Conservation (phyloP, 176 grass and related monocot genomes). For the Musa itinerans region DNA sequence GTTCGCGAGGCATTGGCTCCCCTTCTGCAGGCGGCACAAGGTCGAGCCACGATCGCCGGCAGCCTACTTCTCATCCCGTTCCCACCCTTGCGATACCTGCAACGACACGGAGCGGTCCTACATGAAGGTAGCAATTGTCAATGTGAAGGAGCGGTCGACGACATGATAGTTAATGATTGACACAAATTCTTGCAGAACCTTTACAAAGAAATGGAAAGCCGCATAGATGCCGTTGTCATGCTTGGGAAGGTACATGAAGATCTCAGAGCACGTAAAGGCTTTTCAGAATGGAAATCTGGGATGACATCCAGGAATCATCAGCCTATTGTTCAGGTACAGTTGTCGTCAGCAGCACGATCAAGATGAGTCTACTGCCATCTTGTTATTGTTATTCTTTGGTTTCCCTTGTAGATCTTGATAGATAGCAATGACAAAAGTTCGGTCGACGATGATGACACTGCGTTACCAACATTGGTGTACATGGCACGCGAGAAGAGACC, state of each 20-base stretch:
- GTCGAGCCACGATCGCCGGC: slow-evolving; percentile 60
- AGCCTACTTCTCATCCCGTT: slow-evolving; percentile 39
- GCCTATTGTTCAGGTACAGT: slow-evolving; percentile 45
- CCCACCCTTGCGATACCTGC: slow-evolving; percentile 14
- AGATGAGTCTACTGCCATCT: neutral
- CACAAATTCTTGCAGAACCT: slow-evolving; percentile 28
- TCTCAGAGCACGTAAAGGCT: slow-evolving; percentile 22
- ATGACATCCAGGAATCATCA: slow-evolving; percentile 45
- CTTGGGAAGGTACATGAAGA: slow-evolving; percentile 35
- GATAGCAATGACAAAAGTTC: slow-evolving; percentile 35
- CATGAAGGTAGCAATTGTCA: slow-evolving; percentile 36
- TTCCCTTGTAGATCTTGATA: slow-evolving; percentile 34
- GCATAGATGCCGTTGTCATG: slow-evolving; percentile 26
- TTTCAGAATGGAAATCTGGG: slow-evolving; percentile 40
- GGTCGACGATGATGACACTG: slow-evolving; percentile 35
- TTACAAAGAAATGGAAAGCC: slow-evolving; percentile 38
- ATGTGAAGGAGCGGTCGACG: neutral
- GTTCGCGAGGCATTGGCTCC: slow-evolving; percentile 70
- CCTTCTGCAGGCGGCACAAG: slow-evolving; percentile 53
- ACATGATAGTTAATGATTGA: too few relatives aligned
- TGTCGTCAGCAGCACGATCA: too few relatives aligned
- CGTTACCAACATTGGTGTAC: slow-evolving; percentile 54
- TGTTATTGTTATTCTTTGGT: neutral
- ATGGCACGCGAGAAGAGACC: slow-evolving; percentile 65
- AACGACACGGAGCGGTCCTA: slow-evolving; percentile 30